These are phyloP conservation scores for Yamadazyma endophytica DNA, from an alignment of 805 yeast genomes.

Conservation along the genomic window DNA sequence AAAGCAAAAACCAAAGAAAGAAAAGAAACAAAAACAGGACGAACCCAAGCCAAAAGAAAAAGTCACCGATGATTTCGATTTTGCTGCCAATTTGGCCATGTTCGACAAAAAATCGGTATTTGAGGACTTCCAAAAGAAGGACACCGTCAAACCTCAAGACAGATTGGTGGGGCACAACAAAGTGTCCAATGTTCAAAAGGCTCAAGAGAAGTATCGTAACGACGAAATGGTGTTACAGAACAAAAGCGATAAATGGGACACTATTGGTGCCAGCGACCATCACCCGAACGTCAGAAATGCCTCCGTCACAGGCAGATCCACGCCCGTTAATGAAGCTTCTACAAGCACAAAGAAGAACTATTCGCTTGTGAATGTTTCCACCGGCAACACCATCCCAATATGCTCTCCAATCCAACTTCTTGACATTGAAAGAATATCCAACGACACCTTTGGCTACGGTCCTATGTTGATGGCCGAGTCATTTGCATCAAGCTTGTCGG, in stretches of 20 bases:
- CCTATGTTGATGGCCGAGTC: conserved; percentile 53
- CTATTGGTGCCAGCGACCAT: conserved; percentile 21
- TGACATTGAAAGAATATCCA: conserved; percentile 63
- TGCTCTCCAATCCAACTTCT: conserved; percentile 76
- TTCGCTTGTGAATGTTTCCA: conserved; percentile 17
- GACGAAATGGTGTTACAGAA: conserved; percentile 69
- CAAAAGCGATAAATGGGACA: conserved; percentile 52
- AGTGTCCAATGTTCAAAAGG: conserved; percentile 21
- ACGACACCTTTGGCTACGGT: conserved; percentile 48
- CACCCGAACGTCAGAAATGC: conserved; percentile 8
- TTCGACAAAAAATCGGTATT: conserved; percentile 80
- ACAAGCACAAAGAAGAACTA: conserved; percentile 10
- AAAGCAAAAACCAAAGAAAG: conserved; percentile 11
- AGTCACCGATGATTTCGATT: conserved; percentile 63
- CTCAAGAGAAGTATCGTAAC: conserved; percentile 51
- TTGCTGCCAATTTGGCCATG: conserved; percentile 72
- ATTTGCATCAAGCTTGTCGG: conserved; percentile 63
- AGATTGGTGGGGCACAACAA: conserved; percentile 77
- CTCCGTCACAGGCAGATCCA: conserved; percentile 13
- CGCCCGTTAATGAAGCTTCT: conserved; percentile 11
- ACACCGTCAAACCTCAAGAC: conserved; percentile 53
- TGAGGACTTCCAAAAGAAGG: conserved; percentile 66
- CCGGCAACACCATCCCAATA: conserved; percentile 42
- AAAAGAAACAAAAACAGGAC: conserved; percentile 10
- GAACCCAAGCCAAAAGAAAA: background rate